Evolutionary conservation across 1,284 basidiomycete species (phyloP).

Genomic region (Fomes fomentarius): DNA sequence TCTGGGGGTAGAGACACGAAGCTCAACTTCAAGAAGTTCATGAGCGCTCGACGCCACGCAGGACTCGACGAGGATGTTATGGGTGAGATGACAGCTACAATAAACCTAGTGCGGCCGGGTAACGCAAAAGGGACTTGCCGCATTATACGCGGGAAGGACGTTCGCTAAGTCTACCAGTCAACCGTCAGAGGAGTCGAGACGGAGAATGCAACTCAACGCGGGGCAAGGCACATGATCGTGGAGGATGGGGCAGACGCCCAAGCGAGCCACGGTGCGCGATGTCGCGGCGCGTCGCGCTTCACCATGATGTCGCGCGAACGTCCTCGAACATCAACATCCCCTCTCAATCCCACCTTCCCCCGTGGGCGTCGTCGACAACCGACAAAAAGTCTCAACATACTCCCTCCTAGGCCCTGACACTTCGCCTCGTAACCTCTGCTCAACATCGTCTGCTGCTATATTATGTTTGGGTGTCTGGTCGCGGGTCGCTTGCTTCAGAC

Average conservation of each 20-base stretch:
- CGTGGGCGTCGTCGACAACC: neutral
- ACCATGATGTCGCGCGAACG: slow-evolving; percentile 17
- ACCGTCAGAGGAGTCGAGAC: neutral
- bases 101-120: no score
- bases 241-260: neutral
- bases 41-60: no score
- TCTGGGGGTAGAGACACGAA: no score
- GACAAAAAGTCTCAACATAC: neutral
- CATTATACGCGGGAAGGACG: no score
- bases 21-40: no score
- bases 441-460: slow-evolving; percentile 21
- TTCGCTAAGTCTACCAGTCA: no score
- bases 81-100: no score
- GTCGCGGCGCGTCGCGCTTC: slow-evolving; percentile 8
- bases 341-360: neutral
- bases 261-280: neutral
- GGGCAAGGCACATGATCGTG: neutral
- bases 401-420: neutral
- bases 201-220: neutral
- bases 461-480: slow-evolving; percentile 76
- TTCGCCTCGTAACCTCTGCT: neutral
- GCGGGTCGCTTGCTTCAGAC: slow-evolving; percentile 80
- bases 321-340: slow-evolving; percentile 14
- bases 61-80: no score
- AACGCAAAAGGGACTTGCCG: no score